Conservation (phyloP, 306 rosid species). For the Castanea sativa region DNA sequence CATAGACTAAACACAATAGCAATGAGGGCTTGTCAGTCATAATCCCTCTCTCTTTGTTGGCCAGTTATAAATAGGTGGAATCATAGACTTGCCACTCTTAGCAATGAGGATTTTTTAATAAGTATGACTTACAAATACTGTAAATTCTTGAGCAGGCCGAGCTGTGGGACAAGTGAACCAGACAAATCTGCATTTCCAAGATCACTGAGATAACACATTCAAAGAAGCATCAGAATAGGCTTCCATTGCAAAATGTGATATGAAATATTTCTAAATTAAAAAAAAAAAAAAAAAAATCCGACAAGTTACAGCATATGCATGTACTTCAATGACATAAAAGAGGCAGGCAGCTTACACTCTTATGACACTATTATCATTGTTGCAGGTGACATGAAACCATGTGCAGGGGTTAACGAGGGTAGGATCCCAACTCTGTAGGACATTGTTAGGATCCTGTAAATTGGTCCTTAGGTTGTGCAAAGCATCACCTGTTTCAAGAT, state of each 20-base stretch:
- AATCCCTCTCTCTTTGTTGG: too few relatives aligned
- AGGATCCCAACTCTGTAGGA: slow-evolving; percentile 99
- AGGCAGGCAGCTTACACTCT: slow-evolving; percentile 72
- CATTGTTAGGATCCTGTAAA: slow-evolving; percentile 91
- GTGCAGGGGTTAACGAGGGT: slow-evolving; percentile 98
- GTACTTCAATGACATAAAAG: slow-evolving; percentile 8
- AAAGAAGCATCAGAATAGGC: slow-evolving; percentile 21
- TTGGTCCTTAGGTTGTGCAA: slow-evolving; percentile 86
- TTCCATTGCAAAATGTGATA: slow-evolving; percentile 7
- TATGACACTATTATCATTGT: slow-evolving; percentile 94
- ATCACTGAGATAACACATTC: slow-evolving; percentile 57
- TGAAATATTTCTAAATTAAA: neutral
- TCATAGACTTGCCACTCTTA: too few relatives aligned
- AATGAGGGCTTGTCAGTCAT: too few relatives aligned
- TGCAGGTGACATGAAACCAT: slow-evolving; percentile 99
- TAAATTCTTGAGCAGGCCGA: slow-evolving; percentile 93
- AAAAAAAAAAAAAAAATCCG: neutral
- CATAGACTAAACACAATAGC: too few relatives aligned
- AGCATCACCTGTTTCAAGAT: slow-evolving; percentile 79
- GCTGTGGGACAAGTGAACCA: slow-evolving; percentile 93
- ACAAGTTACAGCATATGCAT: slow-evolving; percentile 7
- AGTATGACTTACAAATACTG: slow-evolving; percentile 79
- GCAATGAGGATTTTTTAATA: neutral
- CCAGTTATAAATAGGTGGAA: too few relatives aligned
- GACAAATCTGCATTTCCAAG: slow-evolving; percentile 97